Evolutionary conservation across 495 filamentous ascomycete genomes (phyloP), one percentile per base, ranked within the genome.

Genomic region (Daldinia bambusicola): DNA sequence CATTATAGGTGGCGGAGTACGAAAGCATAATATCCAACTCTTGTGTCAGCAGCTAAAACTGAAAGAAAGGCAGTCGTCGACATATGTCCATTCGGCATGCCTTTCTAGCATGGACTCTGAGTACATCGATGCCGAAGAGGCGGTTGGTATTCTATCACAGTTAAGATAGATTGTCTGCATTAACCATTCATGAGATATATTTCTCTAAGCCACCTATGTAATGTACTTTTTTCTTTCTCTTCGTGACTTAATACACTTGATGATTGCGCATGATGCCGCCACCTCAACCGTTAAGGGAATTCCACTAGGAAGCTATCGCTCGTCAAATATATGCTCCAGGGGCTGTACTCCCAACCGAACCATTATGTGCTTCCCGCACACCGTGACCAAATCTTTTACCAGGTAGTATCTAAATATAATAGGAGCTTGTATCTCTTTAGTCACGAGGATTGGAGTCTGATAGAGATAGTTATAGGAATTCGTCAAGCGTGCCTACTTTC

Each of bases 1-100:
- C 20, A 73, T 84, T 32, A 75, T 81, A 18, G 82, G 82, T 0
- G 82, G 82, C 3, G 82, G 82, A 1, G 74, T 84, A 6, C 71
- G 82, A 38, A 75, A 58, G 18, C 64, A 55, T 7, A 80, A 81
- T 60, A 55, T 79, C n/a, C 16, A 16, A 4, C 65, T 62, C 20
- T 18, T 81, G 18, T 60, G 60, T 9, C 64, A 57, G 18, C 43
- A 34, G 31, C 66, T 74, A 6, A 67, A 45, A 58, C 34, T 75
- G 34, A 52, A 52, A 41, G 58, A 64, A 34, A 66, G 63, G 20
- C 20, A 16, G 7, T 12, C 20, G 0, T 48, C 60, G 16, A 61
- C 64, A 55, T 78, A 31, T 75, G 71, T 81, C 40, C 80, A 82
- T 56, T 81, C 80, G 1, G 78, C 79, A 0, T 80, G 76, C 38